Evolutionary conservation across 2,329 filamentous ascomycete genomes (phyloP).

Genomic region (Pezicula rhizophila): DNA sequence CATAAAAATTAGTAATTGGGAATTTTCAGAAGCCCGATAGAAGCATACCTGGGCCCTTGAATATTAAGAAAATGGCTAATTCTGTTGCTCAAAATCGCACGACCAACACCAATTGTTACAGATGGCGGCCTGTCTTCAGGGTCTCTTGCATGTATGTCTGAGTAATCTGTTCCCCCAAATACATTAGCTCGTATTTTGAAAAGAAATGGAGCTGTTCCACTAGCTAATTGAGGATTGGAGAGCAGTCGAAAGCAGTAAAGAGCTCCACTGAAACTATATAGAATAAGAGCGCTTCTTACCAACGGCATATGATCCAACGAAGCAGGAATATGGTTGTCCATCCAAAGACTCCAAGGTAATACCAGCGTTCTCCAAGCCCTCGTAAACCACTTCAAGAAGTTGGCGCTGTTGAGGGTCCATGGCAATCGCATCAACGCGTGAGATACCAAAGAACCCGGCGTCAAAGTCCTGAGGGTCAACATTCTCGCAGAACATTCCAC

Average conservation of each 20-base stretch:
- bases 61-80: constrained; percentile 49
- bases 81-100: constrained; percentile 40
- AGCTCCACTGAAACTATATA: constrained; percentile 9
- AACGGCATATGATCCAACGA: constrained; percentile 11
- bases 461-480: constrained; percentile 31
- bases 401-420: constrained; percentile 33
- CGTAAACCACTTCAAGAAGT: constrained; percentile 56
- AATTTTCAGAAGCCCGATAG: neutral
- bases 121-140: constrained; percentile 10
- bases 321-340: constrained; percentile 7
- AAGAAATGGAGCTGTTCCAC: too few relatives aligned
- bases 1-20: neutral
- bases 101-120: constrained; percentile 5
- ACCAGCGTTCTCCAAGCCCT: constrained; percentile 40
- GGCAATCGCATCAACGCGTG: constrained; percentile 27
- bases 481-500: constrained; percentile 51
- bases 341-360: constrained; percentile 7
- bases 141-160: constrained; percentile 11
- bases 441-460: constrained; percentile 34
- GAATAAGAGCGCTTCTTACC: constrained; percentile 25
- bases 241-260: neutral
- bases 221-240: too few relatives aligned
- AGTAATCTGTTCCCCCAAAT: constrained; percentile 5
- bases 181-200: too few relatives aligned
- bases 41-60: constrained; percentile 40